Base-by-base conservation (phyloP, 2,329 filamentous ascomycete species). In the Talaromyces sp. region DNA sequence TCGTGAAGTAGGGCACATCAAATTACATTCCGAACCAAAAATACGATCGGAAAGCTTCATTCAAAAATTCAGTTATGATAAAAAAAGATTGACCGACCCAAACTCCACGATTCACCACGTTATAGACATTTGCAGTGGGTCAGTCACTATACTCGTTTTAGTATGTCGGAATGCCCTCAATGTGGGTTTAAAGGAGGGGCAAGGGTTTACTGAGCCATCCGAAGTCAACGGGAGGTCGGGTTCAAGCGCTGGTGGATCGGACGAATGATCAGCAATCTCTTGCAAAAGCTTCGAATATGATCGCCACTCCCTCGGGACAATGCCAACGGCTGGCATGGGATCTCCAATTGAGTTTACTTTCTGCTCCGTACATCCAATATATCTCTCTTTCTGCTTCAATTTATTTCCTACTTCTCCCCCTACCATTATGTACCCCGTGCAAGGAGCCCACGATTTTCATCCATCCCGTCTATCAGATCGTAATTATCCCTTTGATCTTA, bases 71-170 rank as follows among this genome's bases (percentile, higher is more conserved):
- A 13, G 17, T 19, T 19, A 17, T 13, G 27, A 10, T 8, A 17
- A 13, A 16, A 6, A 32, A 11, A 11, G 11, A 9, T 13, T 20
- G 17, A 47, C 29, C 27, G 35, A 19, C 32, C 20, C 19, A 14
- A 44, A 29, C 57, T 60, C 60, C 57, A 40, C 59, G 47, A 54
- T 58, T 59, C 39, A 55, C 60, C 60, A 62, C 60, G 57, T 60
- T 60, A 7, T 55, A 50, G 47, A 51, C 42, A 22, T 47, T 39
- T 42, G 43, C 36, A 44, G 51, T 53, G 52, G 52, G 47, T 39
- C 7, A 11, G 32, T 16, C 32, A 35, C 32, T 27, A 27, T 27
- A 27, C 24, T 27, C 24, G 24, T 27, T 27, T 27, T 4, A 27
- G 24, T 4, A 6, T 22, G 16, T 39, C 17, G n/a, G 17, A 39